Conservation (phyloP, 2,329 filamentous ascomycete species). For the Colletotrichum cereale region DNA sequence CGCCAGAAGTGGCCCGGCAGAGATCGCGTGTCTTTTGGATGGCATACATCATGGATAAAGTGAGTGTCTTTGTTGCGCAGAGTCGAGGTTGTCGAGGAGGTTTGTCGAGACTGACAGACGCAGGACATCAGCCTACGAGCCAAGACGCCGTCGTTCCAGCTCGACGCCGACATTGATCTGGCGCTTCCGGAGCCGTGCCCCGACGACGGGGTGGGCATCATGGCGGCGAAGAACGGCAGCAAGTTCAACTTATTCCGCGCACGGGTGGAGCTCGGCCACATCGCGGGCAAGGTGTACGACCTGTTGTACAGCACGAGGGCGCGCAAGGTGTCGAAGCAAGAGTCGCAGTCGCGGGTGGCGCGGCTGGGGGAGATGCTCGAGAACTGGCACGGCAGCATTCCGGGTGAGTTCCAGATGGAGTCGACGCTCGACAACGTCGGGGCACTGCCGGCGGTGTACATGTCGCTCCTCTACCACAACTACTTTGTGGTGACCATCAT, state of each 20-base stretch:
- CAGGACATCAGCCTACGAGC: slow-evolving; percentile 54
- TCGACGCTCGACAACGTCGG: slow-evolving; percentile 43
- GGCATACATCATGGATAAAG: slow-evolving; percentile 56
- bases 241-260: slow-evolving; percentile 55
- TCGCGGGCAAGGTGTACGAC: slow-evolving; percentile 57
- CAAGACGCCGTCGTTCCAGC: slow-evolving; percentile 53
- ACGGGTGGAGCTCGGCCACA: slow-evolving; percentile 55
- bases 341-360: slow-evolving; percentile 47
- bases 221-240: slow-evolving; percentile 51
- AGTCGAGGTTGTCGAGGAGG: fast-evolving
- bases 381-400: slow-evolving; percentile 53
- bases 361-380: slow-evolving; percentile 50
- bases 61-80: too few species aligned
- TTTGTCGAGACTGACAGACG: not conserved
- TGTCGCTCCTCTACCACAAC: slow-evolving; percentile 54
- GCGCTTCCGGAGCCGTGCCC: slow-evolving; percentile 49
- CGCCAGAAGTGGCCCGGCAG: slow-evolving; percentile 50
- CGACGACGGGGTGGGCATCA: slow-evolving; percentile 49
- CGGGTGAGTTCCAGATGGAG: slow-evolving; percentile 50
- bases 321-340: slow-evolving; percentile 45
- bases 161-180: slow-evolving; percentile 56
- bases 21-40: slow-evolving; percentile 56
- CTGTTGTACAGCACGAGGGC: slow-evolving; percentile 47
- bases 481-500: slow-evolving; percentile 53
- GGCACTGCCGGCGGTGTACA: slow-evolving; percentile 47